phyloP scores from a whole-genome alignment of 306 rosid genomes.

The Vigna radiata region DNA sequence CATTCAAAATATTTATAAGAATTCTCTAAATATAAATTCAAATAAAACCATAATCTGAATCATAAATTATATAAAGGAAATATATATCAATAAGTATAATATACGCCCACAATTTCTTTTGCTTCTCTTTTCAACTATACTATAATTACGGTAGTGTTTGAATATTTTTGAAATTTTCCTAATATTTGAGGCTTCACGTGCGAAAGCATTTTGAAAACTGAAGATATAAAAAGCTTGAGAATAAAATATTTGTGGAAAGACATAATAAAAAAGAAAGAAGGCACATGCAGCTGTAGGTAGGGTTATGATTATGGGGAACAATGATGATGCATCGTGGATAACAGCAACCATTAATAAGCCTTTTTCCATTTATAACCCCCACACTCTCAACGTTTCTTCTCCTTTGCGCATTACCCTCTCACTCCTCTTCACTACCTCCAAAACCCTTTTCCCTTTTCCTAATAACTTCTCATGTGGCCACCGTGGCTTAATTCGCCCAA shows the following conservation, averaged over 20 bases:
- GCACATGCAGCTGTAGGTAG: conserved; percentile 47
- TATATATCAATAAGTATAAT: no score
- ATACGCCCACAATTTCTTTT: no score
- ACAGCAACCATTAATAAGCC: conserved; percentile 21
- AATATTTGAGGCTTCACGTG: neutral
- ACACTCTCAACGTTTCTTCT: neutral
- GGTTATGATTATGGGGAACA: conserved; percentile 11
- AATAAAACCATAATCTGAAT: no score
- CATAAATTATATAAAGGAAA: no score
- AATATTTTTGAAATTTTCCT: neutral
- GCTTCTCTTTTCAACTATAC: no score
- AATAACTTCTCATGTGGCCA: conserved; percentile 67
- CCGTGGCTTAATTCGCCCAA: conserved; percentile 74
- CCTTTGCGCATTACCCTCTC: neutral
- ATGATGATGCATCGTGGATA: neutral
- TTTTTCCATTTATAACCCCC: conserved; percentile 45
- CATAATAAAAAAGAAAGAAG: neutral
- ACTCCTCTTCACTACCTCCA: neutral
- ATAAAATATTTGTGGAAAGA: neutral
- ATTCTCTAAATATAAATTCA: no score
- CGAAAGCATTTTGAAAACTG: neutral
- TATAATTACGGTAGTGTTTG: no score
- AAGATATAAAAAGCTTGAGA: neutral
- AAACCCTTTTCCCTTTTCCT: neutral
- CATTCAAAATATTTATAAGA: no score